Percentiles rank a stretch among this genome's conserved stretches.
phyloP scores from a whole-genome alignment of 192 early-diverging fungal genomes.

The Mortierella hygrophila region DNA sequence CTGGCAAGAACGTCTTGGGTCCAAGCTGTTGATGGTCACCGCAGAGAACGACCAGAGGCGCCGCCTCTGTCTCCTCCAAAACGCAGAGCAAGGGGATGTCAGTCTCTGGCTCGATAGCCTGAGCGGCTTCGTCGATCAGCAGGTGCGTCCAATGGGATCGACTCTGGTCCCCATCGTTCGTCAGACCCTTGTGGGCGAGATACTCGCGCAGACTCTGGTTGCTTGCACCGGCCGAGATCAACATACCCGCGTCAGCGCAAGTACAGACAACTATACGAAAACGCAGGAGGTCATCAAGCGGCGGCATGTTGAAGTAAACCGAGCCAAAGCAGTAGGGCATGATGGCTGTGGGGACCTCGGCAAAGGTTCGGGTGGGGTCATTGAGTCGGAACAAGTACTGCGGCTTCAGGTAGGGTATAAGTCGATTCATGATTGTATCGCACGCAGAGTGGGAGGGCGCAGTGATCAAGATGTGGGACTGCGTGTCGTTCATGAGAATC shows the following conservation, averaged over 20 bases:
- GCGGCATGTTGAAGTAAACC: slow-evolving; percentile 60
- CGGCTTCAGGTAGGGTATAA: slow-evolving; percentile 54
- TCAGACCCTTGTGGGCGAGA: slow-evolving; percentile 27
- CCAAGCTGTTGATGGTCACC: slow-evolving; percentile 69
- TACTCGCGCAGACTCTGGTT: slow-evolving; percentile 56
- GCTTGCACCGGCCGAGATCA: slow-evolving; percentile 59
- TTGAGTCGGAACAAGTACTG: slow-evolving; percentile 62
- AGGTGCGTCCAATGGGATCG: slow-evolving; percentile 61
- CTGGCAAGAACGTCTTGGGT: slow-evolving; percentile 56
- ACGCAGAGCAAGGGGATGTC: slow-evolving; percentile 61
- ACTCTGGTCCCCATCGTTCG: slow-evolving; percentile 13
- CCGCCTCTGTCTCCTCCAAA: slow-evolving; percentile 32
- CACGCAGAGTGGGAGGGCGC: slow-evolving; percentile 66
- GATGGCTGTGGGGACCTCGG: slow-evolving; percentile 57
- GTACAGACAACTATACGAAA: slow-evolving; percentile 67
- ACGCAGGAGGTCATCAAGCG: slow-evolving; percentile 46
- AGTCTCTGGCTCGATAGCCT: slow-evolving; percentile 68
- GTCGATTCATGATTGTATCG: slow-evolving; percentile 65
- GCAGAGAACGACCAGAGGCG: slow-evolving; percentile 64
- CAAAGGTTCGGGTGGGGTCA: slow-evolving; percentile 55
- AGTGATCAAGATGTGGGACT: slow-evolving; percentile 63
- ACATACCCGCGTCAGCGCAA: slow-evolving; percentile 60
- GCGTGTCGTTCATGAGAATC: slow-evolving; percentile 46
- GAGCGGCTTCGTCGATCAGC: slow-evolving; percentile 70
- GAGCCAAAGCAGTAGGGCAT: slow-evolving; percentile 60